Evolutionary conservation across 768 basidiomycete genomes (phyloP), one percentile per base, ranked within the genome.

Genomic region (Thelephora aurantiotincta): DNA sequence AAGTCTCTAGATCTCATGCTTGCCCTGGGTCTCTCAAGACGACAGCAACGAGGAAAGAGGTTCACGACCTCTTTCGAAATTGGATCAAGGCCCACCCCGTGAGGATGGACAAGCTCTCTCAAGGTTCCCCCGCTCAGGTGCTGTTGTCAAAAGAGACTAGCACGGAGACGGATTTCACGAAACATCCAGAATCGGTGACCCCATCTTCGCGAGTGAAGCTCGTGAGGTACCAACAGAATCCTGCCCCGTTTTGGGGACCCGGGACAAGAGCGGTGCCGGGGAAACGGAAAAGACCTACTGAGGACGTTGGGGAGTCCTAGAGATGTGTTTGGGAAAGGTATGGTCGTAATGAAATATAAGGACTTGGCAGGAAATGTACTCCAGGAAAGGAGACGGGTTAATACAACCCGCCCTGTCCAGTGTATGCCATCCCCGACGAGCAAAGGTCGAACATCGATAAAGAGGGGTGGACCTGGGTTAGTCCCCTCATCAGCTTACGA

Each of bases 221-320:
- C 6, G 85, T 93, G 1, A 72, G 90, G 35, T 96, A 93, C 63
- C 91, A 94, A 61, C 75, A 78, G 51, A 97, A 96, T 58, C 96
- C 94, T 4, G 72, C 78, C n/a, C 72, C 78, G 2, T 73, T 96
- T 60, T 99, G 96, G 96, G 94, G 94, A 0, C 96, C 94, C 0
- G 85, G 76, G 13, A 71, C 73, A 46, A 82, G 72, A 56, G 82
- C 84, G 11, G 53, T 43, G 6, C 35, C 50, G 22, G 47, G 54
- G 19, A 65, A 74, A 59, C 62, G 71, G 43, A 75, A 73, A 53
- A 61, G 70, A 14, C 60, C 56, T 0, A 56, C 62, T 22, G 54
- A 50, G 18, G 60, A 56, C 12, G 60, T 54, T n/a, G 54, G 52
- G 11, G 52, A 57, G 33, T 52, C 55, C 52, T 45, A 35, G 43